Percentiles rank a stretch among this genome's conserved stretches.
phyloP scores from a whole-genome alignment of 2,329 filamentous ascomycete species.

The Lasiodiplodia sp. region DNA sequence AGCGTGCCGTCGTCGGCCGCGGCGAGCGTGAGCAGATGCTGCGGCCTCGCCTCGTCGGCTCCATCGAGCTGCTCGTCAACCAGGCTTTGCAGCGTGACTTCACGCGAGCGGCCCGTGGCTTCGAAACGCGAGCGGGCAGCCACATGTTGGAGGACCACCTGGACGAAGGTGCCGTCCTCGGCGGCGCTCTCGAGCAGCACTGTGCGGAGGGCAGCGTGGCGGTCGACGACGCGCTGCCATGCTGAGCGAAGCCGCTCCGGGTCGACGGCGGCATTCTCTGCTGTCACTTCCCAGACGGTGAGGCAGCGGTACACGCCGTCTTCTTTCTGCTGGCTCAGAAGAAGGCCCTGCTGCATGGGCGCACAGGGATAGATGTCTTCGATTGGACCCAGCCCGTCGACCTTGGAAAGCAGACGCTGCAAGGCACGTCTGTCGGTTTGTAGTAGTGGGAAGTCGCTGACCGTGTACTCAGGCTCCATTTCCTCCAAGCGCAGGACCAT shows the following conservation, averaged over 20 bases:
- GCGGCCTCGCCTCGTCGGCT: conserved; percentile 42
- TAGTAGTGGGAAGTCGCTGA: no score
- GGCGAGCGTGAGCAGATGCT: conserved; percentile 43
- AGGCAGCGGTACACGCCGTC: no score
- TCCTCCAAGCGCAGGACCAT: no score
- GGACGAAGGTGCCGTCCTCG: conserved; percentile 45
- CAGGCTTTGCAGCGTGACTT: background rate
- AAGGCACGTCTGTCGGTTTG: no score
- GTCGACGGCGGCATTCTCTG: conserved; percentile 32
- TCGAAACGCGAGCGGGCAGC: conserved; percentile 35
- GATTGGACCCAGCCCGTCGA: no score
- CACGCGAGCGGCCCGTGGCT: conserved; percentile 18
- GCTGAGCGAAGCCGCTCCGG: conserved; percentile 36
- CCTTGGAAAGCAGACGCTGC: no score
- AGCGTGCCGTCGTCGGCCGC: conserved; percentile 40
- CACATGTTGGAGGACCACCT: conserved; percentile 39
- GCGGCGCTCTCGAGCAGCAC: conserved; percentile 45
- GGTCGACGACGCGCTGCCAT: conserved; percentile 43
- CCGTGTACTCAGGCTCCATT: no score
- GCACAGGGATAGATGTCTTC: no score
- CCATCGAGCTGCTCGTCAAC: conserved; percentile 31
- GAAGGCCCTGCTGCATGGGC: no score
- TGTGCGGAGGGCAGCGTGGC: conserved; percentile 44
- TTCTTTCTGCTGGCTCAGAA: no score
- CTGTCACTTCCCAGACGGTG: no score